phyloP scores from a whole-genome alignment of 2,329 filamentous ascomycete genomes.

The Colletotrichum nymphaeae region DNA sequence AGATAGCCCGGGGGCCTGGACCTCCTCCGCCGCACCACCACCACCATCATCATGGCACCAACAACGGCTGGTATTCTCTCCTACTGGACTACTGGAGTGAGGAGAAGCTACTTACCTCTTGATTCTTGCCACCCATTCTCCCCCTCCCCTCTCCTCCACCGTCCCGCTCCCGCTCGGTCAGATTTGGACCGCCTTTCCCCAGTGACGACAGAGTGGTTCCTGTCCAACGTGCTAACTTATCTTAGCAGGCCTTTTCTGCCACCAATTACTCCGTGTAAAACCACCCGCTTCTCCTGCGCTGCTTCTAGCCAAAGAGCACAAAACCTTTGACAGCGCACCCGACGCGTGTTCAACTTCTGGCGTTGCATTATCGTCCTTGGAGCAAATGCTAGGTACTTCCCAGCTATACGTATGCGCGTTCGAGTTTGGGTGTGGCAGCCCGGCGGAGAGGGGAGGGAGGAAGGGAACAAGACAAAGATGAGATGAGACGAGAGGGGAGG shows the following conservation, averaged over 20 bases:
- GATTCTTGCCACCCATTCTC: constrained; percentile 4
- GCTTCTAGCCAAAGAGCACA: too few species aligned
- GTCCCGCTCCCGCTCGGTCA: not conserved
- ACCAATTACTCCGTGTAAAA: too few species aligned
- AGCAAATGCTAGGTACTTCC: constrained; percentile 15
- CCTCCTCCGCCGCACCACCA: constrained; percentile 1
- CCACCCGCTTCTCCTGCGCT: too few species aligned
- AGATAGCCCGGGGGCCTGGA: constrained; percentile 6
- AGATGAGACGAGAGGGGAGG: not conserved
- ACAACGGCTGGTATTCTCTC: not conserved
- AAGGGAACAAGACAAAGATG: constrained; percentile 2
- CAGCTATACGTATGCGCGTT: constrained; percentile 2
- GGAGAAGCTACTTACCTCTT: not conserved
- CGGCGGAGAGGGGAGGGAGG: constrained; percentile 16
- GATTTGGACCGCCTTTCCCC: not conserved
- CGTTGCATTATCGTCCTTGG: not conserved
- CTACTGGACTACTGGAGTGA: not conserved
- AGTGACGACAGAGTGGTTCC: constrained; percentile 21
- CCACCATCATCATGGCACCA: not conserved
- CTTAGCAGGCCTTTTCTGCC: constrained; percentile 1
- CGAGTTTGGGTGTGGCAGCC: constrained; percentile 21
- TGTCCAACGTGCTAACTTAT: not conserved
- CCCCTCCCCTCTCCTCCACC: not conserved
- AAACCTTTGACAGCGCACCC: not conserved
- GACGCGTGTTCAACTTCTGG: constrained; percentile 13